Base-by-base conservation (phyloP, 1,139 yeast genomes). In the Yamadazyma blattariae region DNA sequence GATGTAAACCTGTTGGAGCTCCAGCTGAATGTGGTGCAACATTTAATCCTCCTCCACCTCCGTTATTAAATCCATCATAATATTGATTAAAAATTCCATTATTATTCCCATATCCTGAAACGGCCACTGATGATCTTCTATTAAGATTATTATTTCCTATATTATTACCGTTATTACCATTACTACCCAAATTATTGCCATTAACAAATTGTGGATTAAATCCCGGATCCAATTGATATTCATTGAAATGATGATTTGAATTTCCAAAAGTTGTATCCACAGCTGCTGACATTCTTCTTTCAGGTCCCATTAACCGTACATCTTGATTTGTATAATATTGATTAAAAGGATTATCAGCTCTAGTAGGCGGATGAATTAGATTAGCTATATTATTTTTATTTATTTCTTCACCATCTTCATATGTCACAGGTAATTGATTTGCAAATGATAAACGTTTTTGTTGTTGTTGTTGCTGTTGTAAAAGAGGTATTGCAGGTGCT, bases 351-450 rank as follows among this genome's bases (percentile, higher is more conserved):
- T 70, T 70, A 37, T 66, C 76, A 1, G 68, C 74, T 32, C 77
- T 56, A 0, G 74, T 64, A 4, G 76, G 77, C 8, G 76, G 75
- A 32, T 66, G 66, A 16, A 67, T 56, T 38, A 54, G 60, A 11
- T 67, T 69, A 1, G 64, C 60, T 1, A 47, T 51, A 12, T 47
- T 28, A 18, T 29, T 35, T 4, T 31, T 13, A 12, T 35, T 36
- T 16, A 25, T 30, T 25, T 50, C 50, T 17, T 59, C 67, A n/a
- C n/a, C n/a, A 37, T 65, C 52, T 50, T 76, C 81, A 47, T 71
- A 75, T 1, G 82, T 76, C 3, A 74, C 67, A 20, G 80, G 79
- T 14, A 75, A 56, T 40, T 67, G 72, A 46, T 66, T 68, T 12
- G 74, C 66, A 42, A 67, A 69, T 38, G 59, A 63, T 55, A 47